A percentile compares a stretch with the other conserved stretches of the same genome.
These are phyloP conservation scores for Cladosporium colombiae DNA, from an alignment of 2,329 filamentous ascomycete species.

Conservation along the genomic window DNA sequence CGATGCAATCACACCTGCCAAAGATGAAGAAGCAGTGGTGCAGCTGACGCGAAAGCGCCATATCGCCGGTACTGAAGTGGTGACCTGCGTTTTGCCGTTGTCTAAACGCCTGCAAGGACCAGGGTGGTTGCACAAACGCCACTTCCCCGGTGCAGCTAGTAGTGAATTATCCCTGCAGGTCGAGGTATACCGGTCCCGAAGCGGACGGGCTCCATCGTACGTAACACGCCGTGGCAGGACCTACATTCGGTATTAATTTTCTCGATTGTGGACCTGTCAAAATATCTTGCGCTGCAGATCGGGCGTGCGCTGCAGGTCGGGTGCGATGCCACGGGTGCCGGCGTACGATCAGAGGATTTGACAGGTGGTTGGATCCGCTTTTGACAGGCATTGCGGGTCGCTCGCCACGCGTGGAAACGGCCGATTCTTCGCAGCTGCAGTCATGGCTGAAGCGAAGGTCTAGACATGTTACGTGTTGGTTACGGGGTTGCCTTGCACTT, in stretches of 20 bases:
- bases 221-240: not conserved
- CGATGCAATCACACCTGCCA: not conserved
- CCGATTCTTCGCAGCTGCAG: not conserved
- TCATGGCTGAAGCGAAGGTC: not conserved
- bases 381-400: not conserved
- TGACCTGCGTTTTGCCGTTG: not conserved
- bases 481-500: not conserved
- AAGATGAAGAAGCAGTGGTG: not conserved
- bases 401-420: not conserved
- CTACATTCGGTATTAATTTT: not conserved
- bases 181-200: not conserved
- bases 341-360: not conserved
- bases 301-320: not conserved
- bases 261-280: not conserved
- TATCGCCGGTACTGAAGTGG: not conserved
- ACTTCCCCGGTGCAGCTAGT: constrained; percentile 1
- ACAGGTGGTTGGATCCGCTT: not conserved
- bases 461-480: not conserved
- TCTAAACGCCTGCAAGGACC: not conserved
- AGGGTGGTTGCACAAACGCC: not conserved
- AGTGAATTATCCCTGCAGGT: constrained; percentile 2
- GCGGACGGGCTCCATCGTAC: not conserved
- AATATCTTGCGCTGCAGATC: not conserved
- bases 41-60: not conserved
- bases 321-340: not conserved